Evolutionary conservation across 257 asterid species (phyloP), one percentile per base, ranked within the genome.

Genomic region (Datura wrightii): DNA sequence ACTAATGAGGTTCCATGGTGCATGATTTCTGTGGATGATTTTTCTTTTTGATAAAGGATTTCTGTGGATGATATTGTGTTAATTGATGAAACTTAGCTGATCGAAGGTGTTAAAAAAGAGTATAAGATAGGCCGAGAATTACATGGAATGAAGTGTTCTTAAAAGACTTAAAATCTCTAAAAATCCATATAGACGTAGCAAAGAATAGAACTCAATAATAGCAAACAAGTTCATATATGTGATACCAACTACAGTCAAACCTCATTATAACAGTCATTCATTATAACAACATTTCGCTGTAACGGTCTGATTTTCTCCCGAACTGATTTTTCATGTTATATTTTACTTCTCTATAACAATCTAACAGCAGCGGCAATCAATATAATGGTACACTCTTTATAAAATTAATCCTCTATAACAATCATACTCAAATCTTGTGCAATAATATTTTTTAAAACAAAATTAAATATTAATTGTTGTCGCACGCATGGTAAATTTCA

Each of bases 21-120:
- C 79, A 70, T 41, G 24, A 18, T 70, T 70, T 70, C 53, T 54
- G 60, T 54, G 19, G 60, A 5, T 54, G 6, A 14, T 5, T 54
- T 54, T 54, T 5, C 2, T 54, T 54, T 13, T 53, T 54, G n/a
- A 15, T 54, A 14, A 14, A 5, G 19, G 60, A 14, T 54, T 54
- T 54, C 60, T 8, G 79, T 8, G 79, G 53, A 41, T 70, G 34
- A 70, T 69, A 18, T 70, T 70, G 5, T 70, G 53, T 70, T 70
- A 4, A 41, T 70, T 41, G 54, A 41, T 70, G 79, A 41, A 70
- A 41, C 54, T 15, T 70, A 41, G 54, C 53, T 16, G 79, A 70
- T 70, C 18, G 34, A 70, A 18, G 79, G 53, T 41, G 54, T 70
- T 18, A 8, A 8, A 67, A 69, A 69, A 16, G 9, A 16, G 31